Base-by-base conservation (phyloP, 192 early-diverging fungal genomes). In the Mycoemilia scoparia region DNA sequence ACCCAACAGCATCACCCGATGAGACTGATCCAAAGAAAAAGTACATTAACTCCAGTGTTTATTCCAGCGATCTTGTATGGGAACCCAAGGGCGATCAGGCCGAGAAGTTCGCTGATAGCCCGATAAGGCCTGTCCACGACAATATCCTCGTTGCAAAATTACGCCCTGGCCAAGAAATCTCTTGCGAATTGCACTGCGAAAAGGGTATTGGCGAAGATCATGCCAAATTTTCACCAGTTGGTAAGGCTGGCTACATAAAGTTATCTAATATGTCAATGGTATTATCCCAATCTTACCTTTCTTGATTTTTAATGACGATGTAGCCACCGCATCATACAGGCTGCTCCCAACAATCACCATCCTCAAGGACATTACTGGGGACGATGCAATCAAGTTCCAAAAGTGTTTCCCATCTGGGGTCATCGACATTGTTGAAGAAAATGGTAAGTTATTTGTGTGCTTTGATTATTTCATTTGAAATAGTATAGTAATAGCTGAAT, bases 161-260 rank as follows among this genome's bases (percentile, higher is more conserved):
- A 44, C 66, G 87, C 17, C 90, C 90, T 5, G 88, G 86, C 13
- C 87, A 97, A 44, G 54, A 71, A 28, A 77, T 97, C 24, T 61
- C 72, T 23, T 54, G 84, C 36, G 84, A 87, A 46, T 41, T 86
- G 34, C 90, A 95, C 50, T 83, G 80, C 49, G 69, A 71, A 22
- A 95, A 93, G 64, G 90, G 93, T 9, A 66, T 85, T 30, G 93
- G 90, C 21, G 76, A 82, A 53, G 88, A 93, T 43, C 93, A 97
- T 36, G 88, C 90, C 39, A 97, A 97, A 42, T 97, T 78, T 69
- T 93, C 89, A 3, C 93, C 93, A 7, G 90, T 93, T 16, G n/a
- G n/a, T n/a, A n/a, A n/a, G n/a, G n/a, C n/a, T n/a, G n/a, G n/a
- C n/a, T n/a, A n/a, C n/a, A n/a, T n/a, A n/a, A n/a, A n/a, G n/a